Evolutionary conservation across 306 rosid species (phyloP).

Genomic region (Oxytropis ochrocephala): DNA sequence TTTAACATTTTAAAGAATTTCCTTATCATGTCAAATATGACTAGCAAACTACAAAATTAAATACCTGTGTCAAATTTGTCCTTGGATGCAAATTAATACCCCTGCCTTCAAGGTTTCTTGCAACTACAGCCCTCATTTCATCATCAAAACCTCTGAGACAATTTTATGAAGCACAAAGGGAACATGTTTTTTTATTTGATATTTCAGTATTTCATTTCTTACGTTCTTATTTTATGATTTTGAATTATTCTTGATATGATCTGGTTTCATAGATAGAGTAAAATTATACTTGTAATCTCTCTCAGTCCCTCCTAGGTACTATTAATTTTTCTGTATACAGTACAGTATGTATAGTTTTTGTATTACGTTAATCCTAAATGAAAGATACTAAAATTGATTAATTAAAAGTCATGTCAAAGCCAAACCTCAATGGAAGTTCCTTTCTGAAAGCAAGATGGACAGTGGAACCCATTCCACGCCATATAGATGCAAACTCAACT

Average conservation of each 20-base stretch:
- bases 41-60: slow-evolving; percentile 2
- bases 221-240: too few species aligned
- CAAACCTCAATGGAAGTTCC: slow-evolving; percentile 91
- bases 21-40: not conserved
- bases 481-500: slow-evolving; percentile 92
- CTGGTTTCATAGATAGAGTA: not conserved
- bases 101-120: slow-evolving; percentile 92
- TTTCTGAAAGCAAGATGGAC: slow-evolving; percentile 77
- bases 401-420: not conserved
- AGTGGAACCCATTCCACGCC: slow-evolving; percentile 89
- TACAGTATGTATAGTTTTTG: not conserved
- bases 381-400: not conserved
- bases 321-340: not conserved
- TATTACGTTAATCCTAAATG: not conserved
- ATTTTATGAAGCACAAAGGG: not conserved
- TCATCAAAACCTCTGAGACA: slow-evolving; percentile 88
- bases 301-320: not conserved
- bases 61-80: slow-evolving; percentile 69
- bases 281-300: not conserved
- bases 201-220: too few species aligned
- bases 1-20: not conserved
- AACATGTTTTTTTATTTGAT: too few species aligned
- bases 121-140: slow-evolving; percentile 94
- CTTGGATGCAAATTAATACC: slow-evolving; percentile 82
- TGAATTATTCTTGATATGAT: too few species aligned